phyloP scores from a whole-genome alignment of 2,329 filamentous ascomycete genomes.

The Diaporthe citrichinensis region DNA sequence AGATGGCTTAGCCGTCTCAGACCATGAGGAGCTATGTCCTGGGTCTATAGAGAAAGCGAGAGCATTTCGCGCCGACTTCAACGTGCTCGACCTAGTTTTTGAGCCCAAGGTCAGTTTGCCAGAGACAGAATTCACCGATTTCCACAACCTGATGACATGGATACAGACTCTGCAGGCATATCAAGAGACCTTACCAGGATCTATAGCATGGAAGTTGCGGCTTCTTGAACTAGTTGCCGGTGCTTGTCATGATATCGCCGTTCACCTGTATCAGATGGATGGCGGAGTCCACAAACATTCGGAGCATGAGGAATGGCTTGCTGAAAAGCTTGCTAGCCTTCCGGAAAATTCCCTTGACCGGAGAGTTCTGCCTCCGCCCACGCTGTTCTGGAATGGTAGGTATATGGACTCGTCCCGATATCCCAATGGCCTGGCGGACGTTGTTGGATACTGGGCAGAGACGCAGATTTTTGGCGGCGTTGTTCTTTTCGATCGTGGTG shows the following conservation, averaged over 20 bases:
- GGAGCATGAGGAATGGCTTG: constrained; percentile 6
- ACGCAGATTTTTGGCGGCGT: constrained; percentile 16
- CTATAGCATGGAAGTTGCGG: constrained; percentile 1
- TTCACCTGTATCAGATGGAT: constrained; percentile 11
- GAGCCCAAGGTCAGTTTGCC: neutral
- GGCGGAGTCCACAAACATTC: constrained; percentile 6
- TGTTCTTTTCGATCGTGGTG: constrained; percentile 19
- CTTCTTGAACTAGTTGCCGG: constrained; percentile 6
- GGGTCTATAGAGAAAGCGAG: neutral
- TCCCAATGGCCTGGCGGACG: constrained; percentile 6
- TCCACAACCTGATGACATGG: neutral
- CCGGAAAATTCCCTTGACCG: neutral
- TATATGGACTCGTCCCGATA: neutral
- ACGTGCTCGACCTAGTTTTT: neutral
- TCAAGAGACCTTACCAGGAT: neutral
- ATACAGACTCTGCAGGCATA: constrained; percentile 13
- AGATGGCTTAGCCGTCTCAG: neutral
- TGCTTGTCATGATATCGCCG: constrained; percentile 13
- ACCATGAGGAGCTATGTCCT: neutral
- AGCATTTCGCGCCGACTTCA: constrained; percentile 2
- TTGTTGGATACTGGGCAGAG: constrained; percentile 20
- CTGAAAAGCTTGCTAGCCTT: neutral
- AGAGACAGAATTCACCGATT: too few relatives aligned
- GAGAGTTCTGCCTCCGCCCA: neutral
- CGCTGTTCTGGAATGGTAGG: neutral